Evolutionary conservation across 306 rosid genomes (phyloP).

Genomic region (Herpetospermum pedunculosum): DNA sequence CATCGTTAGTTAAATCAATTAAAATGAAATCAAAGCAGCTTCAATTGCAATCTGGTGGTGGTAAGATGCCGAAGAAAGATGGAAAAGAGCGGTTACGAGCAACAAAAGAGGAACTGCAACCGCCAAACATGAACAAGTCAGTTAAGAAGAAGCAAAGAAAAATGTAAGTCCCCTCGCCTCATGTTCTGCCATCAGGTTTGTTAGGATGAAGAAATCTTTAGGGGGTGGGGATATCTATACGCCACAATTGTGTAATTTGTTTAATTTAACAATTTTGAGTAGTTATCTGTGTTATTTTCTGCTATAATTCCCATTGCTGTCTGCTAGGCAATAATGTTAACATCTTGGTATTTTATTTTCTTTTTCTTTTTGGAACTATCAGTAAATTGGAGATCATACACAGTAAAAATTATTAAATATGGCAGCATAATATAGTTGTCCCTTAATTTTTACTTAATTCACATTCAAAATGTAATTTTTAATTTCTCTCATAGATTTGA

Average conservation of each 20-base stretch:
- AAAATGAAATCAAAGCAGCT: slow-evolving; percentile 59
- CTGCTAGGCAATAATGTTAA: not conserved
- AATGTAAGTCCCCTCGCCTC: not conserved
- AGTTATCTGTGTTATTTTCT: not conserved
- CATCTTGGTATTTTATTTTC: not conserved
- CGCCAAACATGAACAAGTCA: slow-evolving; percentile 15
- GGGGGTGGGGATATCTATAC: not conserved
- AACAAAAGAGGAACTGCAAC: slow-evolving; percentile 13
- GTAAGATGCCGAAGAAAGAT: slow-evolving; percentile 17
- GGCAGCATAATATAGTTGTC: no score
- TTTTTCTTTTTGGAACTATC: not conserved
- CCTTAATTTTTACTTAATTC: no score
- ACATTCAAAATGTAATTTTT: no score
- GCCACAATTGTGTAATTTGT: not conserved
- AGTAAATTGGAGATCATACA: not conserved
- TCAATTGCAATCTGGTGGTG: slow-evolving; percentile 23
- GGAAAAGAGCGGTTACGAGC: slow-evolving; percentile 17
- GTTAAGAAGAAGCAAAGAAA: slow-evolving; percentile 19
- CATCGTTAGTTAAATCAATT: slow-evolving; percentile 45
- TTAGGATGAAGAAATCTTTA: not conserved
- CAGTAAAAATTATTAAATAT: not conserved
- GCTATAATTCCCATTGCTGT: not conserved
- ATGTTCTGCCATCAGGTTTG: not conserved
- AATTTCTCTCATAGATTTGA: no score
- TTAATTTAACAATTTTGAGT: not conserved